A percentile compares a stretch with the other conserved stretches of the same genome.
Conservation (phyloP, 305 asterid species). For the Fraxinus albicans region DNA sequence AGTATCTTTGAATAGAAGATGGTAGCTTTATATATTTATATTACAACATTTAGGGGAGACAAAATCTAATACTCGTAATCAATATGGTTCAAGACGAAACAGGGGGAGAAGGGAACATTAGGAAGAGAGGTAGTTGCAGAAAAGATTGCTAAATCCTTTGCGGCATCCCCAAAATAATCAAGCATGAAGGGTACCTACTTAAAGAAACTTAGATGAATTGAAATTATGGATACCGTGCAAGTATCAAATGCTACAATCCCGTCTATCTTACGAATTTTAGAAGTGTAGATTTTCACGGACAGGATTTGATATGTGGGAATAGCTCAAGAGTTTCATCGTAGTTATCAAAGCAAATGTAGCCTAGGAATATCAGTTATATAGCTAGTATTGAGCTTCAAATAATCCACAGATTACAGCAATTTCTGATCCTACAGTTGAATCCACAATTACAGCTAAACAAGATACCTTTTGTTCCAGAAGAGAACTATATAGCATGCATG, state of each 20-base stretch:
- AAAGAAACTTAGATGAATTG: background rate
- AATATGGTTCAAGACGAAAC: background rate
- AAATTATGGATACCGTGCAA: background rate
- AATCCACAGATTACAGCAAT: background rate
- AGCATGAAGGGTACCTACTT: background rate
- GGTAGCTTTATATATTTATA: background rate
- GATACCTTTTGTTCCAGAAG: background rate
- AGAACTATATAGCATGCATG: background rate
- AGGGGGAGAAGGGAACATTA: background rate
- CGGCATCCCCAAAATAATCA: background rate
- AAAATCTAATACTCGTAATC: background rate
- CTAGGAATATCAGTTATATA: background rate
- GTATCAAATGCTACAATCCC: background rate
- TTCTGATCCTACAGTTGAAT: background rate
- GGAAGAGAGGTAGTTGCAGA: background rate
- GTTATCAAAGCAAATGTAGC: background rate
- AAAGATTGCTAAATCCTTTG: background rate
- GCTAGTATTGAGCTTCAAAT: background rate
- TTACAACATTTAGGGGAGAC: background rate
- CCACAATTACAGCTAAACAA: background rate
- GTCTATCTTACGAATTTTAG: background rate
- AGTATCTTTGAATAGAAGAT: background rate
- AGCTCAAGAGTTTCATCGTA: constrained; percentile 3
- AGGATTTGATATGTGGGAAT: background rate
- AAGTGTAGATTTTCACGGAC: background rate